phyloP scores from a whole-genome alignment of 1,139 yeast species.

The Candida glucosophila region DNA sequence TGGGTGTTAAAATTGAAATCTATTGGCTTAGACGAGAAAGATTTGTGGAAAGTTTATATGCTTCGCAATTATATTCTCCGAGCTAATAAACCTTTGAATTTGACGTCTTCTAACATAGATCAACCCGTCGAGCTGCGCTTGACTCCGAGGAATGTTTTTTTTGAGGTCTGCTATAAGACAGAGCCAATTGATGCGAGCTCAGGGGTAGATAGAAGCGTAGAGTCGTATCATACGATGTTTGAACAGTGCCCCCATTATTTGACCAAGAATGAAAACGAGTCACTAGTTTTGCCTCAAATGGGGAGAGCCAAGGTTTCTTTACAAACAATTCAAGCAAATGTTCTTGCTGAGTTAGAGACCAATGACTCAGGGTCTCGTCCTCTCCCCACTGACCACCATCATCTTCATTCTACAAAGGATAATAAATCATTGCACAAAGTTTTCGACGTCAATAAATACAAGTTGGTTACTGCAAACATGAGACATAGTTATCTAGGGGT shows the following conservation, averaged over 20 bases:
- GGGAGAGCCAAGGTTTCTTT: conserved; percentile 39
- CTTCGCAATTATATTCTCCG: conserved; percentile 51
- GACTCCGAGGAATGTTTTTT: conserved; percentile 58
- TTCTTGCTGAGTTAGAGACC: conserved; percentile 50
- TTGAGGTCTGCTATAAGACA: conserved; percentile 47
- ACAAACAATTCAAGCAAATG: conserved; percentile 50
- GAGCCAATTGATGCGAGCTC: conserved; percentile 22
- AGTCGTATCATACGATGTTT: not conserved
- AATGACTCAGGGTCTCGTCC: conserved; percentile 9
- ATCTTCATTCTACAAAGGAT: conserved; percentile 9
- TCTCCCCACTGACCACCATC: conserved; percentile 4
- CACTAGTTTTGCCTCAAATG: conserved; percentile 26
- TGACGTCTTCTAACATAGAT: too few relatives aligned
- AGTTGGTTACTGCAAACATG: conserved; percentile 29
- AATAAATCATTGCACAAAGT: conserved; percentile 18
- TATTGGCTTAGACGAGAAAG: conserved; percentile 62
- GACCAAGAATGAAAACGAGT: conserved; percentile 5
- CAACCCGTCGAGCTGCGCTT: conserved; percentile 7
- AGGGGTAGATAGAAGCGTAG: conserved; percentile 2
- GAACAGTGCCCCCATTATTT: too few relatives aligned
- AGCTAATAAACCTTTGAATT: not conserved
- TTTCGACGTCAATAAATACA: conserved; percentile 24
- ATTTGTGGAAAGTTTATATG: conserved; percentile 75
- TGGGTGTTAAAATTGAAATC: conserved; percentile 66
- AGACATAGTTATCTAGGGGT: conserved; percentile 58